Percentiles rank a stretch among this genome's conserved stretches.
Evolutionary conservation across 108 stramenopile genomes (phyloP).

Genomic region (Nitzschia sp.): DNA sequence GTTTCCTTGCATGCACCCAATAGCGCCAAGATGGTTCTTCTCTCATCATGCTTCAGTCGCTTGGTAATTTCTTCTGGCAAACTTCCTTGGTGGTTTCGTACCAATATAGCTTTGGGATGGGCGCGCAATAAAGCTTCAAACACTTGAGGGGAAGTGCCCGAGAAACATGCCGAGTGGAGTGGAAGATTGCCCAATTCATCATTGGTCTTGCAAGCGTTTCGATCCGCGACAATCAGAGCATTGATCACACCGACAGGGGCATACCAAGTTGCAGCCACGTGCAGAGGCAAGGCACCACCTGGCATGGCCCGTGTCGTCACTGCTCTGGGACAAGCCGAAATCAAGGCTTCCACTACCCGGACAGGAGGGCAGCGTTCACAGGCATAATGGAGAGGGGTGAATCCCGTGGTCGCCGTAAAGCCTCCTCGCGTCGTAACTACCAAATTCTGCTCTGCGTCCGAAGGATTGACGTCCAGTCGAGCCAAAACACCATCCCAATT

Average conservation of each 20-base stretch:
- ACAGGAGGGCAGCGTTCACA: constrained; percentile 76
- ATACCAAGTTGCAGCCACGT: constrained; percentile 84
- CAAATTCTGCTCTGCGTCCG: constrained; percentile 60
- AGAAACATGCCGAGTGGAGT: constrained; percentile 82
- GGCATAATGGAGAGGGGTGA: constrained; percentile 79
- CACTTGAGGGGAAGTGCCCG: constrained; percentile 62
- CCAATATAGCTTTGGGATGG: constrained; percentile 70
- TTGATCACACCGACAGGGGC: constrained; percentile 57
- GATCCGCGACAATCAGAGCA: constrained; percentile 53
- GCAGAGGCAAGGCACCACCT: constrained; percentile 78
- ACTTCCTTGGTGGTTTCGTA: constrained; percentile 76
- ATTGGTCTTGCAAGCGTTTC: constrained; percentile 47
- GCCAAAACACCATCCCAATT: constrained; percentile 69
- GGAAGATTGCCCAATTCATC: constrained; percentile 84
- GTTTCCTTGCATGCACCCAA: constrained; percentile 29
- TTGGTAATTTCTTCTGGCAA: constrained; percentile 73
- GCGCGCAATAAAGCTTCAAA: constrained; percentile 55
- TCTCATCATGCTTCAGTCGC: constrained; percentile 72
- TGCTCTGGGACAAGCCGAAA: constrained; percentile 60
- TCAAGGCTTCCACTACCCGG: constrained; percentile 60
- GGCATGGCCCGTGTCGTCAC: constrained; percentile 62
- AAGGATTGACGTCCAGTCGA: constrained; percentile 52
- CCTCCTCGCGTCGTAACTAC: constrained; percentile 77
- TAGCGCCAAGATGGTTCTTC: constrained; percentile 48
- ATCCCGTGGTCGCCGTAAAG: constrained; percentile 62